Evolutionary conservation across 2,329 filamentous ascomycete species (phyloP), one percentile per base, ranked within the genome.

Genomic region (Colletotrichum phormii): DNA sequence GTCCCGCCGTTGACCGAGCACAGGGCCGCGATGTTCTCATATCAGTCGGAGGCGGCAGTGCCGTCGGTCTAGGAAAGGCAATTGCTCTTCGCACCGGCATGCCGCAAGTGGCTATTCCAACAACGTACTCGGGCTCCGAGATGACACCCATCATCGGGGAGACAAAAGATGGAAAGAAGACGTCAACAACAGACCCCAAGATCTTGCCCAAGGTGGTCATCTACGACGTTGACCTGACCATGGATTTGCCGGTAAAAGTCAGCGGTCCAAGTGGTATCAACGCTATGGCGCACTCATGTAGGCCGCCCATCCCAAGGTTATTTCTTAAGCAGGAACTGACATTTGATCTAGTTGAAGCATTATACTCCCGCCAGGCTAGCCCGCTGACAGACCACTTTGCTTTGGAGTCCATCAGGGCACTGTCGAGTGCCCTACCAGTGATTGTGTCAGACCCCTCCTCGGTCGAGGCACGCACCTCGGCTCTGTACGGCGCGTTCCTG

Each of bases 21-120:
- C 66, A 77, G 6, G 81, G 80, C 4, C 86, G 87, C 22, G 91
- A 92, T 78, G 86, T 86, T 33, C 83, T 92, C 51, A 82, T 92
- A 57, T 91, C 88, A 53, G 88, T 92, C 72, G 91, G 91, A 5
- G 90, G 90, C 63, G 89, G 89, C 33, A 90, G 88, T 66, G 91
- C 90, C 2, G 89, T 90, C 64, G 89, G 89, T 1, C 80, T 92
- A 26, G 89, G 89, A 2, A 88, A 89, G 75, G 86, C 87, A 1
- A 85, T 91, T 64, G 85, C 84, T 59, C 81, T 87, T 60, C 84
- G 86, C 54, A 89, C 88, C 42, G 84, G 84, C 0, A 81, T 90
- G 42, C 87, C 87, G 24, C 89, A 91, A 76, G 86, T 91, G 55
- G 90, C 88, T 76, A 87, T 91, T 51, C 89, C 89, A 6, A 90